Percentiles rank a stretch among this genome's conserved stretches.
Evolutionary conservation across 345 rosid species (phyloP).

Genomic region (Hevea brasiliensis): DNA sequence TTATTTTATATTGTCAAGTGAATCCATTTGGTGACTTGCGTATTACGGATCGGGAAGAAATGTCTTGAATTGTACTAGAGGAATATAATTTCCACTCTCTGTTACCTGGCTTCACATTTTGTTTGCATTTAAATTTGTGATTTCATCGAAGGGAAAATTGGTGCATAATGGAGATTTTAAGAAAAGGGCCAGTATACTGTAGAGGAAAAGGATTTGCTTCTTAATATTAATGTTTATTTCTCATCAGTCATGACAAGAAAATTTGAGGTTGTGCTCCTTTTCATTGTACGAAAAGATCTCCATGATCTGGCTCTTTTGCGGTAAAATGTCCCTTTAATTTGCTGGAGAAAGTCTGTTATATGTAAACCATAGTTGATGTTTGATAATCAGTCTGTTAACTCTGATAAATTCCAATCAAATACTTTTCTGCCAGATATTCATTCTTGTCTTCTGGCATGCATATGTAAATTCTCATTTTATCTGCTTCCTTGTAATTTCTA

Average conservation of each 20-base stretch:
- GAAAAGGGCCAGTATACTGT: slow-evolving; percentile 1
- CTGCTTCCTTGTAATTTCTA: slow-evolving; percentile 12
- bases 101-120: neutral
- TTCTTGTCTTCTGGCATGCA: neutral
- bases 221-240: neutral
- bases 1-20: neutral
- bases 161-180: neutral
- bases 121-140: neutral
- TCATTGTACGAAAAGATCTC: neutral
- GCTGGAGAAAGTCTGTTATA: neutral
- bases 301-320: neutral
- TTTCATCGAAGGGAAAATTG: slow-evolving; percentile 5
- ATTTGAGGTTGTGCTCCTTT: neutral
- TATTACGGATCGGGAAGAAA: neutral
- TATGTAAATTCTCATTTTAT: neutral
- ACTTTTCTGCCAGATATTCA: neutral
- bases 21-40: neutral
- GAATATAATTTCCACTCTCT: neutral
- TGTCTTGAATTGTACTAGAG: neutral
- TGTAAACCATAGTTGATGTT: neutral
- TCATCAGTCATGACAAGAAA: neutral
- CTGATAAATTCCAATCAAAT: neutral
- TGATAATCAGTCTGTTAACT: neutral
- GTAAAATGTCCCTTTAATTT: neutral
- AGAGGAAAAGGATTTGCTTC: slow-evolving; percentile 4